Evolutionary conservation across 257 asterid genomes (phyloP), one percentile per base, ranked within the genome.

Genomic region (Solanum piurae): DNA sequence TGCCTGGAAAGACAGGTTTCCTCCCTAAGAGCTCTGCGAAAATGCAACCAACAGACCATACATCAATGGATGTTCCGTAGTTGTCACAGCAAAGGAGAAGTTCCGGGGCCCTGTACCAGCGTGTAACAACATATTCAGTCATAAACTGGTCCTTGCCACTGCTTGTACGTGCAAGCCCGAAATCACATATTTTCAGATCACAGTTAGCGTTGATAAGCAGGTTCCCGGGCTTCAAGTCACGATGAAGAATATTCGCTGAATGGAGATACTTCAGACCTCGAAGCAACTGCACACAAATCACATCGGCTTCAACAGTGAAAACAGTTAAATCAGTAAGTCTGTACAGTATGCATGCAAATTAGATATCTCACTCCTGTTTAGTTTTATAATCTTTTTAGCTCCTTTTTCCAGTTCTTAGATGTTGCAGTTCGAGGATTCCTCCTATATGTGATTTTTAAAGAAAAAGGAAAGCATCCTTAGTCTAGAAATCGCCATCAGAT

Each of bases 21-120:
- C 96, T 87, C 16, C 96, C 96, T 4, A 93, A 90, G n/a, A 93
- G 93, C 86, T 93, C 96, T 0, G 96, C 96, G 20, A 93, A 93
- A 85, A 93, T 93, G 62, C 96, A 93, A 27, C 96, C 96, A 4
- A 92, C 95, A 4, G 96, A 92, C 96, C 96, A 93, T 23, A 92
- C 92, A 38, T 93, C 96, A 21, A 93, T 93, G 10, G 96, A 93
- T 16, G 95, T 92, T 11, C 95, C 95, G 6, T 93, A 93, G 87
- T 92, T 90, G 89, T 93, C 96, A 58, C 95, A 92, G 91, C 93
- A 92, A 74, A 93, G 96, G 49, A 93, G 96, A 58, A 93, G 95
- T 89, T 93, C 96, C 0, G 96, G 96, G 11, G 96, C 95, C 16
- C 96, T 91, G 27, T 93, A 92, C 96, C 96, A 93, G 72, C 96